Evolutionary conservation across 2,329 filamentous ascomycete genomes (phyloP), one percentile per base, ranked within the genome.

Genomic region (Colletotrichum spaethianum): DNA sequence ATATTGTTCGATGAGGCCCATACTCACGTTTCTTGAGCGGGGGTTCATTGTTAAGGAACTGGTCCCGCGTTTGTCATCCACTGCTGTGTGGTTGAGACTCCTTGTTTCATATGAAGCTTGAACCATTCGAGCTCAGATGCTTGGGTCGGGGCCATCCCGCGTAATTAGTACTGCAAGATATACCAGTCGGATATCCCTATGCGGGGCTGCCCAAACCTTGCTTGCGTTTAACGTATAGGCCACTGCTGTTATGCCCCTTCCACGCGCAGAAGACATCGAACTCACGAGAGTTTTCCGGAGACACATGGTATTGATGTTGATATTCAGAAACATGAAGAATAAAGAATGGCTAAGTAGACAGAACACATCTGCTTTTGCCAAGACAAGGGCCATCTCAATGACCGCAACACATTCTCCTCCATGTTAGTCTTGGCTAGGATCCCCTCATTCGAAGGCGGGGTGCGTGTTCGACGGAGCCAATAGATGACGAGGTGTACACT

Each of bases 91-190:
- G 53, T 44, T 23, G 20, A 53, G 36, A n/a, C 46, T 65, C 53
- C 61, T n/a, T 52, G 67, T 70, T 70, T 70, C 67, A 70, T 70
- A 61, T 53, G 67, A 65, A 65, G 52, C 60, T 69, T 69, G 52
- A 63, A 52, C 61, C 66, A 64, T 26, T 52, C n/a, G 52, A 64
- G 40, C 60, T 31, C 16, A 40, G 18, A 14, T 2, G 23, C 23
- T 33, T 20, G 61, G 59, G 23, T 65, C 62, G 52, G n/a, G 4
- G n/a, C 36, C 61, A 52, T n/a, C 53, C n/a, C n/a, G n/a, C n/a
- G n/a, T 28, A 18, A 18, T 46, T 46, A 53, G 28, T 3, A 36
- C 23, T 26, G 23, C 44, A n/a, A 16, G 26, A 52, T 46, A 59
- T 53, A 65, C 20, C 28, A 12, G 44, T 65, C 67, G 62, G 61